A percentile compares a stretch with the other conserved stretches of the same genome.
These are phyloP conservation scores for Neonectria neomacrospora DNA, from an alignment of 2,329 filamentous ascomycete species.

Conservation along the genomic window DNA sequence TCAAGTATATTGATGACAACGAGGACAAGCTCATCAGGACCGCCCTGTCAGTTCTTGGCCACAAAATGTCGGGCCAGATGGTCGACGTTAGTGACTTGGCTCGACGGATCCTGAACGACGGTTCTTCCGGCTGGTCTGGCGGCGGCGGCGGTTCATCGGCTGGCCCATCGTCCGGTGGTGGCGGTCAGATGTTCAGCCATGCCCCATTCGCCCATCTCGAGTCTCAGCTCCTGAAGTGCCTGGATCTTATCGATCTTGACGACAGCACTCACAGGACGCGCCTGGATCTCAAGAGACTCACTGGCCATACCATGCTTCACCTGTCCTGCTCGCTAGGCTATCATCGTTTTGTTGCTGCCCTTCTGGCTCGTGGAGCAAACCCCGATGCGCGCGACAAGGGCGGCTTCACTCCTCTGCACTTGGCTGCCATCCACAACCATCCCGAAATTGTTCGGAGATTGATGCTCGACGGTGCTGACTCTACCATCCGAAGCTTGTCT, in stretches of 20 bases:
- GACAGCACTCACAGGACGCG: slow-evolving; percentile 75
- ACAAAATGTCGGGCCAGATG: slow-evolving; percentile 72
- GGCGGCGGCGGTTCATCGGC: slow-evolving; percentile 48
- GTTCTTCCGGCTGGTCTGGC: slow-evolving; percentile 57
- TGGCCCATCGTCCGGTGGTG: slow-evolving; percentile 56
- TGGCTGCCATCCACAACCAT: slow-evolving; percentile 81
- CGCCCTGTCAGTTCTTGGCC: slow-evolving; percentile 71
- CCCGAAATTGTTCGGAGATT: slow-evolving; percentile 80
- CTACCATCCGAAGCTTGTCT: slow-evolving; percentile 74
- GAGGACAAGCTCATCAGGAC: slow-evolving; percentile 75
- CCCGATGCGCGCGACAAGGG: slow-evolving; percentile 79
- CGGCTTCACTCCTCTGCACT: slow-evolving; percentile 84
- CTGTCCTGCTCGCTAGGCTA: slow-evolving; percentile 80
- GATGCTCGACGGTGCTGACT: slow-evolving; percentile 78
- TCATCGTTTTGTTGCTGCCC: slow-evolving; percentile 78
- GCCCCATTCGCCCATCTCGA: slow-evolving; percentile 67
- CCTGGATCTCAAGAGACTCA: slow-evolving; percentile 72
- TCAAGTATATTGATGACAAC: slow-evolving; percentile 80
- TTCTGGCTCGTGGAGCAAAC: slow-evolving; percentile 82
- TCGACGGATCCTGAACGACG: slow-evolving; percentile 66
- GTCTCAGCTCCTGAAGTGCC: slow-evolving; percentile 73
- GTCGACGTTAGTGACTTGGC: slow-evolving; percentile 72
- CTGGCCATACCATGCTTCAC: slow-evolving; percentile 84
- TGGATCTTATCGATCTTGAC: slow-evolving; percentile 84
- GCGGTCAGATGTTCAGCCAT: slow-evolving; percentile 57